Evolutionary conservation across 345 rosid genomes (phyloP), one percentile per base, ranked within the genome.

Genomic region (Aquilaria sinensis): DNA sequence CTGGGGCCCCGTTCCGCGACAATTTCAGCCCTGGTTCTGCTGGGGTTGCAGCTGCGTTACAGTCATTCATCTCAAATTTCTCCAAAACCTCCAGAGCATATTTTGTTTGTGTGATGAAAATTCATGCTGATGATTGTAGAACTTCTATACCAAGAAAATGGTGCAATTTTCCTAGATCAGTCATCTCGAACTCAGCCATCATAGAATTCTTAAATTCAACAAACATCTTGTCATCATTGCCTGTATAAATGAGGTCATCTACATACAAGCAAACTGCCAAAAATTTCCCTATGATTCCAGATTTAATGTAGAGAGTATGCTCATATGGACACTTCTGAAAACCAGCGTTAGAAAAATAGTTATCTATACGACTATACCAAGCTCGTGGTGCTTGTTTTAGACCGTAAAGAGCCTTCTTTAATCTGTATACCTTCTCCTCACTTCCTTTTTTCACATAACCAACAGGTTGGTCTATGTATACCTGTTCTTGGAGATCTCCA

Each of bases 351-450:
- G 12, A 10, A 3, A 34, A 6, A 34, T 34, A 34, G 6, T 3
- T 34, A 8, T 37, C 2, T 37, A 37, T 37, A 2, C 43, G 52
- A 11, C 52, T 49, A 32, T 31, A 60, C 63, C 6, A 60, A 10
- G 63, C 51, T 23, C 50, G 1, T 13, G 51, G 63, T 10, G 63
- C 63, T 23, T 60, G 63, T 60, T 60, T 60, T 2, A 60, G 51
- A 2, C 63, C 63, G 3, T 60, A 60, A 10, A 43, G 15, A 12
- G 63, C 32, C 23, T 60, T 60, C 30, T 15, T 60, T 3, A 43
- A 3, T n/a, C 52, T 45, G 15, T 60, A 45, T 33, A 60, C 51
- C 23, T 43, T 60, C 1, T 60, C 8, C 41, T 60, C 51, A 9
- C n/a, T 29, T n/a, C 32, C 57, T 10, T 4, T 5, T n/a, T 53